Evolutionary conservation across 1,284 basidiomycete genomes (phyloP).

Genomic region (Malassezia restricta): DNA sequence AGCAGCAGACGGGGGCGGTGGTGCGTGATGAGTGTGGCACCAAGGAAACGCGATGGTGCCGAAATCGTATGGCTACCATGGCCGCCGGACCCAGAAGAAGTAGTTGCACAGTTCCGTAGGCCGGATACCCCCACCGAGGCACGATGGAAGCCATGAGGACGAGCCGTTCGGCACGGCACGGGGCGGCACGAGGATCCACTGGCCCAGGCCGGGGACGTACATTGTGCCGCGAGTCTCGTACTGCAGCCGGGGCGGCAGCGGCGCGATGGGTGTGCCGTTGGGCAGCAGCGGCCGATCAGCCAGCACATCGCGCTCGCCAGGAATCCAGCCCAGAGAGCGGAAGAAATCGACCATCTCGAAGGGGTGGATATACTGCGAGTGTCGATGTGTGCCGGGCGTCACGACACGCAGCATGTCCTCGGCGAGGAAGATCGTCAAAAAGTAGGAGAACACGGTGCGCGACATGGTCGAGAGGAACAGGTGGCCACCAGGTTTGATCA

Average conservation of each 20-base stretch:
- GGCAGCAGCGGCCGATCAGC: neutral
- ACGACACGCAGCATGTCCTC: slow-evolving; percentile 71
- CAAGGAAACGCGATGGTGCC: slow-evolving; percentile 28
- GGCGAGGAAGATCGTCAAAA: slow-evolving; percentile 79
- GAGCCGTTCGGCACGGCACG: neutral
- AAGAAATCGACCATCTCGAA: slow-evolving; percentile 78
- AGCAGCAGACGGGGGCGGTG: slow-evolving; percentile 20
- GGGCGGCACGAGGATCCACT: slow-evolving; percentile 24
- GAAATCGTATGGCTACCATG: slow-evolving; percentile 17
- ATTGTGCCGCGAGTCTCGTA: slow-evolving; percentile 34
- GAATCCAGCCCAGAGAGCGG: slow-evolving; percentile 50
- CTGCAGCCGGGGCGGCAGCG: slow-evolving; percentile 24
- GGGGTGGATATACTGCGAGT: slow-evolving; percentile 79
- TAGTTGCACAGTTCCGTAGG: slow-evolving; percentile 36
- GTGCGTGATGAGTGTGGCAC: slow-evolving; percentile 36
- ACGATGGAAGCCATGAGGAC: slow-evolving; percentile 1
- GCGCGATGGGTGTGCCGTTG: neutral
- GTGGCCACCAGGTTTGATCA: slow-evolving; percentile 70
- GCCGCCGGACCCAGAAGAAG: slow-evolving; percentile 42
- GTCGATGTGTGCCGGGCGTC: slow-evolving; percentile 78
- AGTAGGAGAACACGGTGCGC: slow-evolving; percentile 75
- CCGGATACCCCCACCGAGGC: slow-evolving; percentile 8
- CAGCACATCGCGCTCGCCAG: neutral
- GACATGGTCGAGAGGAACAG: slow-evolving; percentile 93
- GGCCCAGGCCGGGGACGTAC: slow-evolving; percentile 29